Evolutionary conservation across 1,284 basidiomycete genomes (phyloP), one percentile per base, ranked within the genome.

Genomic region (Ustilago trichophora): DNA sequence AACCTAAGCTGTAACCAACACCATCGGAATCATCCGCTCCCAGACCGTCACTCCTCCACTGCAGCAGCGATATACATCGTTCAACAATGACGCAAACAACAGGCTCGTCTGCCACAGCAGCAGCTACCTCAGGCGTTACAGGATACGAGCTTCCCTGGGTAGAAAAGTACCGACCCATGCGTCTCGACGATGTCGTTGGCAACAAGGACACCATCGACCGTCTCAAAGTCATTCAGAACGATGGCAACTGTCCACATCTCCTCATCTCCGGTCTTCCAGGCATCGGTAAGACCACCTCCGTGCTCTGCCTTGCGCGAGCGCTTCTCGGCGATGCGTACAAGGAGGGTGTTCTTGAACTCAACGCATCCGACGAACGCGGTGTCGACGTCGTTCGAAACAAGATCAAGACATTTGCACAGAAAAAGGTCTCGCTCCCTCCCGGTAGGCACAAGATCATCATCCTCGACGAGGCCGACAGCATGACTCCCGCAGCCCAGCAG

Each of bases 381-480:
- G 98, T 99, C 66, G 96, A 99, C 77, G 95, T 98, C 22, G 96
- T 99, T 6, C 89, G 96, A 46, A 97, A 95, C 83, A 98, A 97
- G 84, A 98, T 99, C 85, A 99, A 99, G 83, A 84, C 87, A 1
- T 99, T 99, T 81, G 96, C 96, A 0, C 95, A 98, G 83, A 93
- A 98, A 84, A 98, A 98, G 82, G 96, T 98, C 37, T 96, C 95
- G 0, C 85, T 98, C 16, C 95, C 96, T 3, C 86, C 89, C 10
- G 96, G 96, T n/a, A 86, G 92, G 68, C 96, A 99, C 83, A 99
- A 99, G 83, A 93, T 99, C 62, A 88, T 98, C 58, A 98, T 99
- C 73, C 87, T 99, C 13, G 96, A 99, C 77, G 96, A 99, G 85
- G 96, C 96, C 21, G 96, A 99, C 82, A 95, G 77, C 47, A 99